Percentiles rank a stretch among this genome's conserved stretches.
Evolutionary conservation across 2,329 filamentous ascomycete species (phyloP).

Genomic region (Arthroderma uncinatum): DNA sequence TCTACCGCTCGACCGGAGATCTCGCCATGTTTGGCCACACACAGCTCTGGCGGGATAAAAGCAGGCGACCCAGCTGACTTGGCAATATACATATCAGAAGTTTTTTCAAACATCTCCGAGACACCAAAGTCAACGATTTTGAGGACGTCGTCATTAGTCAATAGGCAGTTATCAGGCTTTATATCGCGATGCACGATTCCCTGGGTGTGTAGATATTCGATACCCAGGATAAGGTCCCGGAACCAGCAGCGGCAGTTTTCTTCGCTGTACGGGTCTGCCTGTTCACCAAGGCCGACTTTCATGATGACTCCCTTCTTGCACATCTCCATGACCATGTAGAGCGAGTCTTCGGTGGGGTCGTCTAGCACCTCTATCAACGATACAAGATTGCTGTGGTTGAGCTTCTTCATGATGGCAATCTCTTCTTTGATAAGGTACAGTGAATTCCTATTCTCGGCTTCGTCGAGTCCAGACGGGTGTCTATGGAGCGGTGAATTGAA

Average conservation of each 20-base stretch:
- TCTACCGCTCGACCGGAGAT: conserved; percentile 84
- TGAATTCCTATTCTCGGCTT: conserved; percentile 52
- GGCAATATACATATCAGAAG: conserved; percentile 73
- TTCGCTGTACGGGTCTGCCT: conserved; percentile 67
- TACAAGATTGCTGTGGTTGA: conserved; percentile 90
- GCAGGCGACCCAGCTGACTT: conserved; percentile 93
- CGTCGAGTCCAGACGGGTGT: conserved; percentile 39
- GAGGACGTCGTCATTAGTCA: conserved; percentile 83
- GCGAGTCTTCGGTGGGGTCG: conserved; percentile 85
- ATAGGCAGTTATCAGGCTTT: conserved; percentile 89
- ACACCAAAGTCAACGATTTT: conserved; percentile 99
- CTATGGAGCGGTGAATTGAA: conserved; percentile 56
- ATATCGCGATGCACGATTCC: conserved; percentile 94
- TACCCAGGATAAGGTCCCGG: conserved; percentile 82
- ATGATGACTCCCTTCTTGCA: conserved; percentile 97
- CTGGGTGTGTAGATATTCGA: conserved; percentile 91
- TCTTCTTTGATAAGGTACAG: conserved; percentile 87
- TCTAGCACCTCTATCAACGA: conserved; percentile 87
- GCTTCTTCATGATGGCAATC: conserved; percentile 98
- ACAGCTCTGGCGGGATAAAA: conserved; percentile 87
- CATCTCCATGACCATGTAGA: conserved; percentile 99
- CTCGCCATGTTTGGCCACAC: conserved; percentile 71
- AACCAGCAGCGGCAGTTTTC: conserved; percentile 86
- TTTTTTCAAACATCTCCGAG: conserved; percentile 93
- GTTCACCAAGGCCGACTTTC: conserved; percentile 81